phyloP scores from a whole-genome alignment of 192 early-diverging fungal genomes.

The Umbelopsis sp. region DNA sequence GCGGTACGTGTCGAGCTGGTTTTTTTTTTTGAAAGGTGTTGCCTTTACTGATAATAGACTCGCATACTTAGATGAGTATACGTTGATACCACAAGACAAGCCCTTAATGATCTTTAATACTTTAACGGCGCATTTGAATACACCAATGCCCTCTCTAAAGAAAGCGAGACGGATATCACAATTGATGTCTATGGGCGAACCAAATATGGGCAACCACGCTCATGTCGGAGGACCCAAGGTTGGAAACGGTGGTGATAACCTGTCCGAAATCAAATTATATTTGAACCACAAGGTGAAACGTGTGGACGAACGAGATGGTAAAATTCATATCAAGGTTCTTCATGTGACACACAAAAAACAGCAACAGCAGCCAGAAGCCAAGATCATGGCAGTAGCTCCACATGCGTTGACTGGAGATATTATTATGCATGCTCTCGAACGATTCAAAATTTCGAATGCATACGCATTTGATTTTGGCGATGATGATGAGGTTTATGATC shows the following conservation, averaged over 20 bases:
- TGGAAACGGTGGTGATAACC: neutral
- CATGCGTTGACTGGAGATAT: conserved; percentile 44
- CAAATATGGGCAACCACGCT: neutral
- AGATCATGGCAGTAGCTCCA: conserved; percentile 27
- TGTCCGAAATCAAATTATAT: conserved; percentile 27
- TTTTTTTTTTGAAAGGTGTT: neutral
- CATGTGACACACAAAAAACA: neutral
- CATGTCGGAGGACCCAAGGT: conserved; percentile 29
- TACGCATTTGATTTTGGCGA: conserved; percentile 40
- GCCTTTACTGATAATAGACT: neutral
- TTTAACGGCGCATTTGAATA: conserved; percentile 48
- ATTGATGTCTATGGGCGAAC: conserved; percentile 34
- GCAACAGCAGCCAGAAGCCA: conserved; percentile 16
- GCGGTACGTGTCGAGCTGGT: conserved; percentile 36
- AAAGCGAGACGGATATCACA: conserved; percentile 47
- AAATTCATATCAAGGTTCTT: conserved; percentile 33
- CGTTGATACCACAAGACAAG: conserved; percentile 52
- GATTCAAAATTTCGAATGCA: conserved; percentile 45
- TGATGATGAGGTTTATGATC: conserved; percentile 15
- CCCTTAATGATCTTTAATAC: conserved; percentile 57
- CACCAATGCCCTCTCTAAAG: conserved; percentile 51
- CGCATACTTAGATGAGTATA: conserved; percentile 42
- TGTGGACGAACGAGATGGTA: conserved; percentile 27
- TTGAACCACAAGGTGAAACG: conserved; percentile 23
- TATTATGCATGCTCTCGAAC: conserved; percentile 46